These are phyloP conservation scores for Candida hungchunana DNA, from an alignment of 805 yeast species.

Conservation along the genomic window DNA sequence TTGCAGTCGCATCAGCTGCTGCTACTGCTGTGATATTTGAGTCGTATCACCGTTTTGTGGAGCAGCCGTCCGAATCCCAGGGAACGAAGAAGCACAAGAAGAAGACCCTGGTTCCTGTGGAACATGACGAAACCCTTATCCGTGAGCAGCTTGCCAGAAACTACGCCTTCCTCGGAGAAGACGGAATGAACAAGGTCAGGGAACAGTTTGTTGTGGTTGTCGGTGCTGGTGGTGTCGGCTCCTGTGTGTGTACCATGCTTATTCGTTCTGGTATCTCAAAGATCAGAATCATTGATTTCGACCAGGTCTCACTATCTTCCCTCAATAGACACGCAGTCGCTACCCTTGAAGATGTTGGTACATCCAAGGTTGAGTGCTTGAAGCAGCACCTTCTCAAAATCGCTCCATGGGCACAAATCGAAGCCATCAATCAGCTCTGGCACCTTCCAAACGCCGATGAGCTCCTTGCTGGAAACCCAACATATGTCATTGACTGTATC, in stretches of 20 bases:
- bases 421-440: slow-evolving; percentile 77
- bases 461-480: slow-evolving; percentile 50
- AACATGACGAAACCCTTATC: slow-evolving; percentile 64
- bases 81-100: slow-evolving; percentile 1
- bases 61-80: too few species aligned
- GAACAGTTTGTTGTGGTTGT: slow-evolving; percentile 69
- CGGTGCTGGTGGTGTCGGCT: slow-evolving; percentile 99
- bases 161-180: slow-evolving; percentile 85
- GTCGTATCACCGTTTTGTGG: slow-evolving; percentile 22
- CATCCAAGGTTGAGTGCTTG: slow-evolving; percentile 80
- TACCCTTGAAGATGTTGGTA: slow-evolving; percentile 85
- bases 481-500: slow-evolving; percentile 90
- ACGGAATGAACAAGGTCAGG: slow-evolving; percentile 73
- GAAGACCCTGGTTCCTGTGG: slow-evolving; percentile 4
- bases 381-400: slow-evolving; percentile 61
- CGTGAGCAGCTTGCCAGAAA: slow-evolving; percentile 92
- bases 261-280: slow-evolving; percentile 85
- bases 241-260: slow-evolving; percentile 90
- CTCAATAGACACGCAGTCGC: slow-evolving; percentile 95
- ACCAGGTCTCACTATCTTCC: slow-evolving; percentile 90
- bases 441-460: slow-evolving; percentile 58
- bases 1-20: slow-evolving; percentile 30
- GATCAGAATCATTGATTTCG: slow-evolving; percentile 84
- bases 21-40: slow-evolving; percentile 30
- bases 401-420: slow-evolving; percentile 93